phyloP scores from a whole-genome alignment of 768 basidiomycete species.

The Suillus clintonianus region DNA sequence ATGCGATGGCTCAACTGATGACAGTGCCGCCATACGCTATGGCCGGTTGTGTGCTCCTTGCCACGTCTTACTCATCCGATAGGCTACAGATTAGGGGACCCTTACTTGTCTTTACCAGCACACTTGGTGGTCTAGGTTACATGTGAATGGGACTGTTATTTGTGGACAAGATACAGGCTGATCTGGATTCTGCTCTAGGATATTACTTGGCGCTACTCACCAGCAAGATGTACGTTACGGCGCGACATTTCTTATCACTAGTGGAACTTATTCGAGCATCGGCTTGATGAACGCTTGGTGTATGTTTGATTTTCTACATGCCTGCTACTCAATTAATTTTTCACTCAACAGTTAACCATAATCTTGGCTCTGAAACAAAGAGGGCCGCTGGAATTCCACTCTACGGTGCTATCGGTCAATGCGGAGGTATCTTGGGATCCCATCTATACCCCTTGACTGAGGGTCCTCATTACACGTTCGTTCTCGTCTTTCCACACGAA shows the following conservation, averaged over 20 bases:
- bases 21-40: slow-evolving; percentile 58
- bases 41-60: slow-evolving; percentile 38
- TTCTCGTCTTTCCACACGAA: not conserved
- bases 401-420: slow-evolving; percentile 44
- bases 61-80: slow-evolving; percentile 43
- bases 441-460: slow-evolving; percentile 44
- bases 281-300: slow-evolving; percentile 52
- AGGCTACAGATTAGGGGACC: slow-evolving; percentile 45
- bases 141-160: slow-evolving; percentile 27
- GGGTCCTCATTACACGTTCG: slow-evolving; percentile 41
- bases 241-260: slow-evolving; percentile 46
- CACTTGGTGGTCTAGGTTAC: slow-evolving; percentile 42
- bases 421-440: slow-evolving; percentile 42
- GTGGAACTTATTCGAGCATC: slow-evolving; percentile 47
- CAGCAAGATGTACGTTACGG: slow-evolving; percentile 44
- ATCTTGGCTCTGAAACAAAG: slow-evolving; percentile 48
- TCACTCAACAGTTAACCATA: slow-evolving; percentile 38
- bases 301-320: slow-evolving; percentile 19
- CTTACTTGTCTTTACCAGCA: slow-evolving; percentile 30
- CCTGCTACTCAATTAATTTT: not conserved
- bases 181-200: slow-evolving; percentile 8
- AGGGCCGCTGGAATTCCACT: slow-evolving; percentile 43
- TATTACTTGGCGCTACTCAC: slow-evolving; percentile 36
- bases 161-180: not conserved
- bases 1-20: slow-evolving; percentile 48